Percentiles rank a stretch among this genome's conserved stretches.
These are phyloP conservation scores for Silybum marianum DNA, from an alignment of 129 eudicot species.

Conservation along the genomic window DNA sequence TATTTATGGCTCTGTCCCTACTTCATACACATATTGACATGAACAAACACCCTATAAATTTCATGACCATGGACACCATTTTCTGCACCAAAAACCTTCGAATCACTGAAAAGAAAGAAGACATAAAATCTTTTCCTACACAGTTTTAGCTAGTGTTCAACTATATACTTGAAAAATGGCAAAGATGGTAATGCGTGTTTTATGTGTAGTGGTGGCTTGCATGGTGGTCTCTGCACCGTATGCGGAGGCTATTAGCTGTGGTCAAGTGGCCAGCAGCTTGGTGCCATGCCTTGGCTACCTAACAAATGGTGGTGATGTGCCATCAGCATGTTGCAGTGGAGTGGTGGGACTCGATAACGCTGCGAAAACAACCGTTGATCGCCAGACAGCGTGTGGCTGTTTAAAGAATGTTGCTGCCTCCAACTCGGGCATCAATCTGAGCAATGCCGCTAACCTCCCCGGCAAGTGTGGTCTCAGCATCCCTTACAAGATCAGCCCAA, in stretches of 20 bases:
- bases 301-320: neutral
- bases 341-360: slow-evolving; percentile 16
- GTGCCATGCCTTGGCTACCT: slow-evolving; percentile 26
- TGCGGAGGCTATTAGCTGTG: slow-evolving; percentile 10
- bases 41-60: neutral
- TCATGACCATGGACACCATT: neutral
- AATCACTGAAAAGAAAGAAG: no score
- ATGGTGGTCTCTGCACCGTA: slow-evolving; percentile 21
- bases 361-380: slow-evolving; percentile 23
- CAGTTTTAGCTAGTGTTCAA: no score
- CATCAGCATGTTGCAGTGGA: slow-evolving; percentile 30
- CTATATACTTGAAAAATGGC: neutral
- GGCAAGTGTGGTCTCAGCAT: slow-evolving; percentile 32
- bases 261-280: slow-evolving; percentile 1
- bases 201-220: neutral
- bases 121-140: no score
- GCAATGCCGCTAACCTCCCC: slow-evolving; percentile 29
- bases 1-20: no score
- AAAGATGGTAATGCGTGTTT: neutral
- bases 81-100: neutral
- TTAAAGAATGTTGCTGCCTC: neutral
- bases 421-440: neutral
- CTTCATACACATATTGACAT: no score
- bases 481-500: slow-evolving; percentile 40
- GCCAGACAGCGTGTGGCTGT: slow-evolving; percentile 18